phyloP scores from a whole-genome alignment of 164 flowering plant species.

The Aristolochia californica region DNA sequence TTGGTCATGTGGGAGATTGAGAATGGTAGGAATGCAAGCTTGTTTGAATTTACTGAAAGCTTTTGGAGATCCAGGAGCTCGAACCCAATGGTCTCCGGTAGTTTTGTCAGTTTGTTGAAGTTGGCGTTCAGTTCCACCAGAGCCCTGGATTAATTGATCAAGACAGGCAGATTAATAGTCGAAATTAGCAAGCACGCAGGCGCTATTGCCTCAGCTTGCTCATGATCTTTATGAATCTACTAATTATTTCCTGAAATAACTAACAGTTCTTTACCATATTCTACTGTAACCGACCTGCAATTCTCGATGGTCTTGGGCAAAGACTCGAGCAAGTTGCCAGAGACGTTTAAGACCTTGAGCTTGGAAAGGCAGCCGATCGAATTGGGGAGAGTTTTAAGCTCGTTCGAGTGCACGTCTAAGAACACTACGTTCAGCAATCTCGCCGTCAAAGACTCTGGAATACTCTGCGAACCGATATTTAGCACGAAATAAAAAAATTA shows the following conservation, averaged over 20 bases:
- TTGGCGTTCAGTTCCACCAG: conserved; percentile 82
- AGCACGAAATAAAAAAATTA: too few relatives aligned
- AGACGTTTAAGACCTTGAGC: conserved; percentile 66
- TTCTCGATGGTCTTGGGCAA: conserved; percentile 67
- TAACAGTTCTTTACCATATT: background rate
- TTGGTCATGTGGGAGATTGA: conserved; percentile 58
- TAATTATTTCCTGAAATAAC: background rate
- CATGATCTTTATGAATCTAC: too few relatives aligned
- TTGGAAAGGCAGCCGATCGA: conserved; percentile 86
- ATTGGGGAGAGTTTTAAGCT: conserved; percentile 64
- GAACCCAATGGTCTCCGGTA: conserved; percentile 77
- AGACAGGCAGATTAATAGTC: too few relatives aligned
- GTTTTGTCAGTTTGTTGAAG: conserved; percentile 66
- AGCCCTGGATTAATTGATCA: conserved; percentile 35
- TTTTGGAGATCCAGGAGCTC: conserved; percentile 63
- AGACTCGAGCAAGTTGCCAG: conserved; percentile 56
- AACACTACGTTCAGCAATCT: conserved; percentile 62
- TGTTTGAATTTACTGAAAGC: conserved; percentile 81
- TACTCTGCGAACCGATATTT: conserved; percentile 30
- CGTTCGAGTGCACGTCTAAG: conserved; percentile 82
- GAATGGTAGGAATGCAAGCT: conserved; percentile 49
- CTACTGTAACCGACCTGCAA: conserved; percentile 52
- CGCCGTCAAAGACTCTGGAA: conserved; percentile 80
- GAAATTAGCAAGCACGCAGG: too few relatives aligned
- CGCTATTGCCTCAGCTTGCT: too few relatives aligned